phyloP scores from a whole-genome alignment of 1,139 yeast species.

The Yamadazyma dushanensis region DNA sequence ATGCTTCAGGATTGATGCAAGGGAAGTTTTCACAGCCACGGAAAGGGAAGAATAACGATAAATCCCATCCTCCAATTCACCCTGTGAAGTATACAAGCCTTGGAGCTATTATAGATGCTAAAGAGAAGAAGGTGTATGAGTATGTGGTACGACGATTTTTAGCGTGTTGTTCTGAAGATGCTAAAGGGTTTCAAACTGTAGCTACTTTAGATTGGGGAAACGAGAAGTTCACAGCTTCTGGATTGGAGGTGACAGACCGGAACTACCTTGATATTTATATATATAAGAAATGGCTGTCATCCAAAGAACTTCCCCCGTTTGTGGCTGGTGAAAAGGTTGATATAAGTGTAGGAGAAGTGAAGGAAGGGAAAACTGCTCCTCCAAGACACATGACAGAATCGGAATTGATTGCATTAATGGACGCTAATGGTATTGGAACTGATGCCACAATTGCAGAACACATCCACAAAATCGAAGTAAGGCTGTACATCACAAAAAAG shows the following conservation, averaged over 20 bases:
- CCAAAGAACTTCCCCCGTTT: conserved; percentile 67
- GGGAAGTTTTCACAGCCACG: conserved; percentile 61
- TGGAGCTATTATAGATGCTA: conserved; percentile 35
- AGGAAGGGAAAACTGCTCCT: conserved; percentile 75
- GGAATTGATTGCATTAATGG: conserved; percentile 91
- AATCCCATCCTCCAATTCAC: conserved; percentile 98
- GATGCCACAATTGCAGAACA: conserved; percentile 99
- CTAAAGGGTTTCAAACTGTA: conserved; percentile 69
- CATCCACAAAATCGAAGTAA: conserved; percentile 69
- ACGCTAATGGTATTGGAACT: conserved; percentile 95
- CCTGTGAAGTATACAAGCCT: conserved; percentile 62
- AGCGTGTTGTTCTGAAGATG: conserved; percentile 92
- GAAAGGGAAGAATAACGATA: conserved; percentile 80
- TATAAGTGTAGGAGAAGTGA: conserved; percentile 56
- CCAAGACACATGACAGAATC: conserved; percentile 89
- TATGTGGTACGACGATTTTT: conserved; percentile 83
- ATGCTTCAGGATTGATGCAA: conserved; percentile 35
- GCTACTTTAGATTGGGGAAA: conserved; percentile 73
- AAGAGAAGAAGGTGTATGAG: conserved; percentile 77
- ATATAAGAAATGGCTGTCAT: conserved; percentile 77
- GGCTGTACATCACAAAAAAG: conserved; percentile 66
- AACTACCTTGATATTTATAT: conserved; percentile 81
- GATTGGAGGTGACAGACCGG: conserved; percentile 67
- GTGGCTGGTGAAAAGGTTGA: conserved; percentile 54
- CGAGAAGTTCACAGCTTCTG: conserved; percentile 69